These are phyloP conservation scores for Hygrophila difformis DNA, from an alignment of 257 asterid genomes.

Conservation along the genomic window DNA sequence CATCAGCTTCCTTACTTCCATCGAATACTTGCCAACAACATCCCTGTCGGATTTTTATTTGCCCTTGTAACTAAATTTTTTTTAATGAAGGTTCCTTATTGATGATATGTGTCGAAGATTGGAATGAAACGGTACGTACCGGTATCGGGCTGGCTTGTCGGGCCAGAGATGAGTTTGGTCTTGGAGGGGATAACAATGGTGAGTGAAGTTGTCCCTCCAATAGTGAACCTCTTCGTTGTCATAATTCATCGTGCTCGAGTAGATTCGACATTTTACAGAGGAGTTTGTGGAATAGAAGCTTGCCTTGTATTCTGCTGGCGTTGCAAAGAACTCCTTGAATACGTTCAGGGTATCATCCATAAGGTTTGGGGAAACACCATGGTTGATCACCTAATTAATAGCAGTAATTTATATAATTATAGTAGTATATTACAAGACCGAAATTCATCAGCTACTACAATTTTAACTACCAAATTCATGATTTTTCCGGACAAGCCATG, in stretches of 20 bases:
- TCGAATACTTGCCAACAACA: conserved; percentile 34
- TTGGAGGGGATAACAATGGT: conserved; percentile 46
- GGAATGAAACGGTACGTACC: no score
- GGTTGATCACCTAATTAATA: conserved; percentile 43
- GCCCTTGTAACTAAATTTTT: no score
- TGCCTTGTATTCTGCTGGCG: conserved; percentile 34
- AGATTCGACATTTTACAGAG: conserved; percentile 32
- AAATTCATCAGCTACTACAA: no score
- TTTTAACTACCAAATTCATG: no score
- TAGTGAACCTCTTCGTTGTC: conserved; percentile 37
- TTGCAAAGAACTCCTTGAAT: conserved; percentile 33
- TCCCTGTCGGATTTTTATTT: no score
- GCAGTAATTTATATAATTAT: no score
- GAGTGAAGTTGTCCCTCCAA: conserved; percentile 63
- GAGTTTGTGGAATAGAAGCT: conserved; percentile 25
- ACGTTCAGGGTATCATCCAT: conserved; percentile 41
- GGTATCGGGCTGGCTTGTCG: conserved; percentile 37
- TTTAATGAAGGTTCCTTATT: no score
- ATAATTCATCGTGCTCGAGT: conserved; percentile 43
- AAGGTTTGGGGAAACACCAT: conserved; percentile 30
- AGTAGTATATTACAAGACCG: no score
- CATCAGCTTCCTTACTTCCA: conserved; percentile 30
- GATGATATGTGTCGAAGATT: no score
- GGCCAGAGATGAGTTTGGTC: conserved; percentile 46
- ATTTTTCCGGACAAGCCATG: no score